Evolutionary conservation across 805 yeast species (phyloP).

Genomic region (Metschnikowia colocasiae): DNA sequence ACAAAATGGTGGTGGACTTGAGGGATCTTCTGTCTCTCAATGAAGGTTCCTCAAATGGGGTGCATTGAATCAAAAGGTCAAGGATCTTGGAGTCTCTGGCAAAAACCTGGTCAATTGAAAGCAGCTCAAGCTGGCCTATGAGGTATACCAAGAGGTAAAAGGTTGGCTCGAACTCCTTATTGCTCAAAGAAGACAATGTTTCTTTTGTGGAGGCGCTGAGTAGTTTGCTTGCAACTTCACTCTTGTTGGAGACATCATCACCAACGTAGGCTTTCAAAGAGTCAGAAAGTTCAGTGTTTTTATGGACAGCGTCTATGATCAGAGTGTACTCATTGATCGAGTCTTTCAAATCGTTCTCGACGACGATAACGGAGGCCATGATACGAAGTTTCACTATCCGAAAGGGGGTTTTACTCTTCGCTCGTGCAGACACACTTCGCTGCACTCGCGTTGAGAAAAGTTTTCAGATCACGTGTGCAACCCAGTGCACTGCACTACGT

Average conservation of each 20-base stretch:
- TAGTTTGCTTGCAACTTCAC: conserved; percentile 27
- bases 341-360: conserved; percentile 40
- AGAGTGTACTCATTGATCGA: conserved; percentile 39
- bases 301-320: conserved; percentile 33
- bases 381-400: conserved; percentile 5
- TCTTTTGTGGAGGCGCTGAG: conserved; percentile 27
- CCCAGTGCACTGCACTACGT: background rate
- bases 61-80: conserved; percentile 27
- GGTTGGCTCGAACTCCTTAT: conserved; percentile 45
- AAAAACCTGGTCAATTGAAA: conserved; percentile 23
- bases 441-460: conserved; percentile 17
- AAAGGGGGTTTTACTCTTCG: conserved; percentile 4
- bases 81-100: conserved; percentile 24
- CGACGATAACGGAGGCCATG: conserved; percentile 43
- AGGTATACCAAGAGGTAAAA: conserved; percentile 39
- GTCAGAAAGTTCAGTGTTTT: conserved; percentile 27
- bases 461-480: conserved; percentile 19
- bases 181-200: conserved; percentile 33
- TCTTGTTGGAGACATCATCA: conserved; percentile 26
- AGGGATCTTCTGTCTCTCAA: conserved; percentile 44
- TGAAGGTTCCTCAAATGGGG: conserved; percentile 36
- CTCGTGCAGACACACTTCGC: conserved; percentile 3
- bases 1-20: conserved; percentile 39
- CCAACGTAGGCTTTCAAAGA: conserved; percentile 23
- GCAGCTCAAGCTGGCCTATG: conserved; percentile 29